Base-by-base conservation (phyloP, 805 yeast genomes). In the Spathaspora boniae region DNA sequence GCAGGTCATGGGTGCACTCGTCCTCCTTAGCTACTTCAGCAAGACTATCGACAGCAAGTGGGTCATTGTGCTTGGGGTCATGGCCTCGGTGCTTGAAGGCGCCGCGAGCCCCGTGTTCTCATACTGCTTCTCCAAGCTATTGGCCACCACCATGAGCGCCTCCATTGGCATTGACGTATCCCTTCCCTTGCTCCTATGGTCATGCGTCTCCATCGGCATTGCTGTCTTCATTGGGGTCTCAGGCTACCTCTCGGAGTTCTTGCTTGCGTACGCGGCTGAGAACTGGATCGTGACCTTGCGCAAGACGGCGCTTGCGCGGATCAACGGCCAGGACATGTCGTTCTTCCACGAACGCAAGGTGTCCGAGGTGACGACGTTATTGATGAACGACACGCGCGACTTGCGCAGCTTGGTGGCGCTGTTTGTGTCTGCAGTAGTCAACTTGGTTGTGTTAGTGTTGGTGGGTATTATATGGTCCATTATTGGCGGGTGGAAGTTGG, bases 371-470 rank as follows among this genome's bases (percentile, higher is more conserved):
- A 69, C 81, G 15, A 76, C 94, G 0, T 63, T 89, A 12, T 45
- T 91, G 3, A 64, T 89, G 70, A 87, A 86, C 51, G 97, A 93
- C 53, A 58, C 86, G 0, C 77, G 96, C 47, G 95, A 87, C 48
- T 58, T 86, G 40, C 69, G 96, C 41, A 58, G 67, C 0, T 58
- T 89, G 24, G 70, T 86, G 1, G 68, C 86, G 0, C 78, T 78
- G 28, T 80, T 82, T 43, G 51, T 86, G 20, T 65, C 80, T 7
- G 70, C 80, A 0, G 28, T 77, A 0, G 46, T 77, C 1, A 73
- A 81, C 8, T 69, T 85, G 26, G 33, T 74, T 2, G 62, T 78
- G 0, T 68, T 87, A 31, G 62, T 82, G 0, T 25, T 65, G 0
- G 57, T 78, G 18, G 94, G 96, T 4, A 42, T 80, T 4, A 62